Conservation (phyloP, 2,329 filamentous ascomycete genomes). For the Pseudopyrenochaeta lycopersici region DNA sequence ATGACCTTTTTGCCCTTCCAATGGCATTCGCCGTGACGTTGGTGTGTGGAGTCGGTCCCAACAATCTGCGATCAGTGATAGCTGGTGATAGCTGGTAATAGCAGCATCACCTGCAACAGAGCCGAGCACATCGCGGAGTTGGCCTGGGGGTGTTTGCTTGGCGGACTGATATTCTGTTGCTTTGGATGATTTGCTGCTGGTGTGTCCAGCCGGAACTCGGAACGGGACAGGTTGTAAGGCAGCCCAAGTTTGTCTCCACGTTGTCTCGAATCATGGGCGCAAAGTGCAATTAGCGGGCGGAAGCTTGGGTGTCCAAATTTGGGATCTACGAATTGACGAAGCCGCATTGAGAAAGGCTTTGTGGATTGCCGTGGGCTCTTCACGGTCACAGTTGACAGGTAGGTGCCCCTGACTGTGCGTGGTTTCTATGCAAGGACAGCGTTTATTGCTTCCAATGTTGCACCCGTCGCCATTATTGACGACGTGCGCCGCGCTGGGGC, state of each 20-base stretch:
- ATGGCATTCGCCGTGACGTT: slow-evolving; percentile 13
- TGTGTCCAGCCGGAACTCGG: background rate
- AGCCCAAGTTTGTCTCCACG: background rate
- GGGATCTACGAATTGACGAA: slow-evolving; percentile 5
- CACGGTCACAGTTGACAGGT: slow-evolving; percentile 15
- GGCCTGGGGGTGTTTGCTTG: slow-evolving; percentile 6
- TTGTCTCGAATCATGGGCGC: slow-evolving; percentile 14
- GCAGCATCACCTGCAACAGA: slow-evolving; percentile 11
- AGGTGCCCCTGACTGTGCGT: slow-evolving; percentile 18
- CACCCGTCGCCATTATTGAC: slow-evolving; percentile 36
- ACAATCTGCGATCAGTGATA: slow-evolving; percentile 12
- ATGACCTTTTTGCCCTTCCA: slow-evolving; percentile 24
- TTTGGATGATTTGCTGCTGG: background rate
- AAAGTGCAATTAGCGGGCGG: slow-evolving; percentile 13
- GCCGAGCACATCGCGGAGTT: slow-evolving; percentile 3
- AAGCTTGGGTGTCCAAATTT: slow-evolving; percentile 13
- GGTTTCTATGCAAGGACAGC: slow-evolving; percentile 37
- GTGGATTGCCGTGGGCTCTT: slow-evolving; percentile 25
- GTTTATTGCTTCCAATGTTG: slow-evolving; percentile 31
- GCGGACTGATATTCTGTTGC: background rate
- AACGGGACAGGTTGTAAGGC: background rate
- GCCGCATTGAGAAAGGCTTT: slow-evolving; percentile 1
- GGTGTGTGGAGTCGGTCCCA: slow-evolving; percentile 9
- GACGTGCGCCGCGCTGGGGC: slow-evolving; percentile 18
- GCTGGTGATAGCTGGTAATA: slow-evolving; percentile 13